Evolutionary conservation across 2,329 filamentous ascomycete genomes (phyloP), one percentile per base, ranked within the genome.

Genomic region (Sclerotinia subarctica): DNA sequence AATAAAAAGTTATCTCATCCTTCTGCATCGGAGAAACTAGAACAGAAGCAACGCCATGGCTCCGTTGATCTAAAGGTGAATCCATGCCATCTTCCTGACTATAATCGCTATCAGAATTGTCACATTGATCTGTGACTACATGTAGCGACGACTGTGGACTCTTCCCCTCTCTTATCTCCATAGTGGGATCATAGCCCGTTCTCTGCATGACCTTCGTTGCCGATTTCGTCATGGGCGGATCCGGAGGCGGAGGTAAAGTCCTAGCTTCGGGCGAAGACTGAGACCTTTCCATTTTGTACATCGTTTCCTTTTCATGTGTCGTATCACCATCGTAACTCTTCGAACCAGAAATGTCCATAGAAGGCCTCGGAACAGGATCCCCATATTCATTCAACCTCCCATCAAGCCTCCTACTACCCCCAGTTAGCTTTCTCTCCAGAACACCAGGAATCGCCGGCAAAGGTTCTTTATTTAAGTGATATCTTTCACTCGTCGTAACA

Each of bases 171-270:
- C 19, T 66, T 38, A 49, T 59, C 3, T 66, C 26, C 64, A 42
- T 60, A 7, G 44, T 68, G 11, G 70, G 69, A 57, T 73, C 71
- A 49, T 67, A 70, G 4, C 71, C 71, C 2, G 72, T 74, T 26
- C 73, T 62, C 52, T 74, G 71, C 52, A 69, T 65, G 11, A 73
- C 71, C 49, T 74, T 74, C 13, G 69, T 63, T 17, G 69, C 68
- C 11, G 70, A 72, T 42, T 67, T 70, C 2, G 70, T 70, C 56
- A 71, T 67, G 7, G 67, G 68, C 21, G 67, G 58, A 10, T 46
- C 52, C 3, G 57, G 59, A 42, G 63, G 32, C 26, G 42, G 21
- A 35, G 49, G 51, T 26, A 63, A 63, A 3, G 24, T 64, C 21
- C 54, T 59, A 46, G 54, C 42, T 8, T 68, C 57, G 6, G 65